Evolutionary conservation across 129 eudicot species (phyloP).

Genomic region (Lactuca saligna): DNA sequence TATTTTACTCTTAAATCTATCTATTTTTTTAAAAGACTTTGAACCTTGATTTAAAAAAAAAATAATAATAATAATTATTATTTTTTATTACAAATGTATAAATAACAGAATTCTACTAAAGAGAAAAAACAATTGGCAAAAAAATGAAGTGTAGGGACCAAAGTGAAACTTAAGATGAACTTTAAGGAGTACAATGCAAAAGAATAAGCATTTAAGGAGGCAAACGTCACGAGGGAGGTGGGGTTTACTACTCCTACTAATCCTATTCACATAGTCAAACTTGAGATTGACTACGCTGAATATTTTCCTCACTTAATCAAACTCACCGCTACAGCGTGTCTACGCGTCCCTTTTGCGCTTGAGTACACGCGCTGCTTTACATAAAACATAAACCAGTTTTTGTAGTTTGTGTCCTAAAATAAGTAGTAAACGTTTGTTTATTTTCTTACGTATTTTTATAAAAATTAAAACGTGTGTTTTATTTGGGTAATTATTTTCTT

Average conservation of each 20-base stretch:
- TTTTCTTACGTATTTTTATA: too few relatives aligned
- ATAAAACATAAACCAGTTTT: background rate
- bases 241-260: constrained; percentile 10
- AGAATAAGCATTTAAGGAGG: constrained; percentile 15
- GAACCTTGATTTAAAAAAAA: too few relatives aligned
- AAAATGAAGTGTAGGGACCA: background rate
- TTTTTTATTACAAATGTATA: too few relatives aligned
- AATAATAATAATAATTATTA: too few relatives aligned
- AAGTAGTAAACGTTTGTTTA: background rate
- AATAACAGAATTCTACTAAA: too few relatives aligned
- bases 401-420: background rate
- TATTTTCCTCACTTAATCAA: constrained; percentile 20
- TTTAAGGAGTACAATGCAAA: constrained; percentile 17
- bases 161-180: background rate
- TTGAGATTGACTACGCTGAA: constrained; percentile 26
- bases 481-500: background rate
- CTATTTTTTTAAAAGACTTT: too few relatives aligned
- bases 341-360: constrained; percentile 11
- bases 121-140: background rate
- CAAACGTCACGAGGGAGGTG: constrained; percentile 32
- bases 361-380: constrained; percentile 3
- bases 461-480: background rate
- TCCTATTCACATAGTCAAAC: constrained; percentile 25
- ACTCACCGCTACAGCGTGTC: constrained; percentile 30
- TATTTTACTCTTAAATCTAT: too few relatives aligned